Base-by-base conservation (phyloP, 257 asterid species). In the Leptodermis oblonga region DNA sequence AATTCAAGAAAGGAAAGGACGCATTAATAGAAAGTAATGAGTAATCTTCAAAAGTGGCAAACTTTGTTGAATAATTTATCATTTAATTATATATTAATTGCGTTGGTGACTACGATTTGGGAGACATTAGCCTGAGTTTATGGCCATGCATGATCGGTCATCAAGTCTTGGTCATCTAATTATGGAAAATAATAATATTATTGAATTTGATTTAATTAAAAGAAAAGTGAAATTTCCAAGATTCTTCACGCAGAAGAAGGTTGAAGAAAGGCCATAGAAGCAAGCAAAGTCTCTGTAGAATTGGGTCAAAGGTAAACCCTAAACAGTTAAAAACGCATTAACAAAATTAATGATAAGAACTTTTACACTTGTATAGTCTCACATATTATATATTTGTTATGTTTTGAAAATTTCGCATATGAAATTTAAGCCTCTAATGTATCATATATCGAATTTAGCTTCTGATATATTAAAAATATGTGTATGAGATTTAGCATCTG, bases 81-180 rank as follows among this genome's bases (percentile, higher is more conserved):
- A 60, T 60, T 60, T 60, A 15, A 31, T 7, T 18, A 36, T 9
- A n/a, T 18, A 62, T n/a, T 20, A 31, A 62, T 36, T 34, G 75
- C 65, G 61, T 67, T 43, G 26, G 34, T 76, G 83, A 75, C 80
- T 66, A 61, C 77, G 55, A 43, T 71, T 65, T 55, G 41, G 86
- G 84, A 62, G 80, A 80, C 86, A 75, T 54, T 69, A 66, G 41
- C 72, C 77, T 41, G 59, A 71, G 72, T 76, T 82, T 78, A 74
- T 56, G 84, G 70, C 63, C 59, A 7, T 51, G n/a, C n/a, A n/a
- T n/a, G n/a, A n/a, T n/a, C n/a, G n/a, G n/a, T 18, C 65, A 69
- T 22, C 65, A 71, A 49, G 72, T 54, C 37, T 65, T 66, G 22
- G 33, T 65, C 63, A 43, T 42, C 49, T 58, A 46, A 26, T 52